Conservation (phyloP, 768 basidiomycete species). For the Agrocybe pediades region DNA sequence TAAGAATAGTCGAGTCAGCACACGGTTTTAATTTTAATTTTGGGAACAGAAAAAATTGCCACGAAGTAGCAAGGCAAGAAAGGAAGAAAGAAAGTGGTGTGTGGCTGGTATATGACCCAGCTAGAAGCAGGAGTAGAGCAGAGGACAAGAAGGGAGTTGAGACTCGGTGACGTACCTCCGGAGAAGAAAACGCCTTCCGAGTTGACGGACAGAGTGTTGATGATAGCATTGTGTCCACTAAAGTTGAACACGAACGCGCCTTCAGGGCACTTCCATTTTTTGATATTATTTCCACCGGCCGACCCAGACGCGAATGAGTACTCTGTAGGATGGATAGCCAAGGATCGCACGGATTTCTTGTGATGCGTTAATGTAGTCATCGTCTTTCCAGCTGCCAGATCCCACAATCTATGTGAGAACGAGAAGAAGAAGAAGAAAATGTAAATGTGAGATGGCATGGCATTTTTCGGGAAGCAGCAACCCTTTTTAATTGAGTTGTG, state of each 20-base stretch:
- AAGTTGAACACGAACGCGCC: conserved; percentile 97
- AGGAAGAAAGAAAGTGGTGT: background rate
- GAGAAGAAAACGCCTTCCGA: conserved; percentile 97
- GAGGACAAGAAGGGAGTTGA: background rate
- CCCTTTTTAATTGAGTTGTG: no score
- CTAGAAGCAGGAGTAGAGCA: background rate
- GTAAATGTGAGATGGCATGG: no score
- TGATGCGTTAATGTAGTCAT: conserved; percentile 98
- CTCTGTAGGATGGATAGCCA: conserved; percentile 95
- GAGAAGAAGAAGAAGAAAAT: no score
- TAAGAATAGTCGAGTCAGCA: conserved; percentile 1
- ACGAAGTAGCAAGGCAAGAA: background rate
- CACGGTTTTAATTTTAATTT: background rate
- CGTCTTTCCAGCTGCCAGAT: conserved; percentile 96
- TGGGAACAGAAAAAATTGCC: background rate
- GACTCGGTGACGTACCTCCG: conserved; percentile 64
- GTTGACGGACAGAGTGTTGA: conserved; percentile 94
- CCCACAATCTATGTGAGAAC: conserved; percentile 73
- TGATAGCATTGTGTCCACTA: conserved; percentile 93
- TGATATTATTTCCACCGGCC: conserved; percentile 99
- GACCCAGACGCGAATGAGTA: conserved; percentile 96
- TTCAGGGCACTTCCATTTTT: conserved; percentile 99
- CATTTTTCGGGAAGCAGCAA: background rate
- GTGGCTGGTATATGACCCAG: background rate
- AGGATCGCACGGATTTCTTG: conserved; percentile 94